Conservation (phyloP, 2,329 filamentous ascomycete species). For the Aquanectria penicillioides region DNA sequence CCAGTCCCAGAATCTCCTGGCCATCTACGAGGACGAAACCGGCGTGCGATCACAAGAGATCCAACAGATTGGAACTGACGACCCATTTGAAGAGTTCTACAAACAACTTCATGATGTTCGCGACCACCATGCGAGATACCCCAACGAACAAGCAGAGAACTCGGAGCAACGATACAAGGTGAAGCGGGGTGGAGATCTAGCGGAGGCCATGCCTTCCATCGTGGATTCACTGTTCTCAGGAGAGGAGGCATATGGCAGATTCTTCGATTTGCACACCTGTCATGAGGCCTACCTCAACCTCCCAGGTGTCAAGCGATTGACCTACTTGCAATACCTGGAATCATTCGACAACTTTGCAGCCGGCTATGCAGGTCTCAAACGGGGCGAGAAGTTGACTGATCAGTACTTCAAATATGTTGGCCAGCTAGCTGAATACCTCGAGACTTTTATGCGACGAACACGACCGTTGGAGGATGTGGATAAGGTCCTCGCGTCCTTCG, state of each 20-base stretch:
- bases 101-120: slow-evolving; percentile 83
- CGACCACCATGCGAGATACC: slow-evolving; percentile 89
- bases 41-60: slow-evolving; percentile 81
- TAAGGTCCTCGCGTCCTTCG: slow-evolving; percentile 78
- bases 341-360: slow-evolving; percentile 87
- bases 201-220: slow-evolving; percentile 70
- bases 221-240: slow-evolving; percentile 95
- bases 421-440: slow-evolving; percentile 82
- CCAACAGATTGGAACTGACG: slow-evolving; percentile 83
- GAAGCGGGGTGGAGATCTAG: slow-evolving; percentile 70
- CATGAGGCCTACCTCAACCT: slow-evolving; percentile 94
- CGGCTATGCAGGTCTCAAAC: slow-evolving; percentile 78
- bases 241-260: slow-evolving; percentile 92
- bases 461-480: slow-evolving; percentile 88
- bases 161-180: slow-evolving; percentile 90
- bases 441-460: slow-evolving; percentile 86
- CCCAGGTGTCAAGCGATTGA: slow-evolving; percentile 83
- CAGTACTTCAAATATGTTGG: slow-evolving; percentile 92
- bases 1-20: slow-evolving; percentile 82
- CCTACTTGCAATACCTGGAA: slow-evolving; percentile 93
- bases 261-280: slow-evolving; percentile 84
- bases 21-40: slow-evolving; percentile 84
- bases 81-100: slow-evolving; percentile 92
- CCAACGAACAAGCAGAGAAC: slow-evolving; percentile 94
- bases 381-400: slow-evolving; percentile 88